These are phyloP conservation scores for Phallus indusiatus DNA, from an alignment of 768 basidiomycete species.

Conservation along the genomic window DNA sequence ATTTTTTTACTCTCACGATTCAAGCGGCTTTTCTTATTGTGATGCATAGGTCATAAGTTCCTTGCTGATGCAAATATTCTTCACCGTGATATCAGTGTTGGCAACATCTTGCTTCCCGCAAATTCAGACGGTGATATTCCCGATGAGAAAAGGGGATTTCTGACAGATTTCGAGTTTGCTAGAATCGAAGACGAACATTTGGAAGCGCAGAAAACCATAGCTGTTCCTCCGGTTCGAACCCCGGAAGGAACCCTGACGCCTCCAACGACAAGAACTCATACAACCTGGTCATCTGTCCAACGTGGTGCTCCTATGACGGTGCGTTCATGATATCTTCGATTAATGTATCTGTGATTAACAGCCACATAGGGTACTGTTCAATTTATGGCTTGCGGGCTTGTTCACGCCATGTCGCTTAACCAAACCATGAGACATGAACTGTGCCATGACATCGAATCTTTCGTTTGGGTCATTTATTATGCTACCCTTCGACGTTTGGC, in stretches of 20 bases:
- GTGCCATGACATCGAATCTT: slow-evolving; percentile 13
- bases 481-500: not conserved
- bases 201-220: not conserved
- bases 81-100: slow-evolving; percentile 10
- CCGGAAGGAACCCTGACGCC: no score
- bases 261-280: slow-evolving; percentile 3
- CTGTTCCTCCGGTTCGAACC: no score
- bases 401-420: not conserved
- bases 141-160: slow-evolving; percentile 16
- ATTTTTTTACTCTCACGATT: not conserved
- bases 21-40: not conserved
- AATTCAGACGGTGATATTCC: slow-evolving; percentile 4
- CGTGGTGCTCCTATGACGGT: slow-evolving; percentile 16
- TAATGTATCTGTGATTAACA: not conserved
- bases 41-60: slow-evolving; percentile 14
- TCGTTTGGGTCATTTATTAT: slow-evolving; percentile 9
- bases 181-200: slow-evolving; percentile 3
- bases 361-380: slow-evolving; percentile 16
- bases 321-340: not conserved
- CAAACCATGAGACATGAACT: not conserved
- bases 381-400: slow-evolving; percentile 16
- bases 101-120: slow-evolving; percentile 23
- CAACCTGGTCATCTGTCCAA: slow-evolving; percentile 1
- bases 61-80: slow-evolving; percentile 20
- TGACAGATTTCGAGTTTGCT: slow-evolving; percentile 25